Base-by-base conservation (phyloP, 805 yeast genomes). In the Yamadazyma philogaea region DNA sequence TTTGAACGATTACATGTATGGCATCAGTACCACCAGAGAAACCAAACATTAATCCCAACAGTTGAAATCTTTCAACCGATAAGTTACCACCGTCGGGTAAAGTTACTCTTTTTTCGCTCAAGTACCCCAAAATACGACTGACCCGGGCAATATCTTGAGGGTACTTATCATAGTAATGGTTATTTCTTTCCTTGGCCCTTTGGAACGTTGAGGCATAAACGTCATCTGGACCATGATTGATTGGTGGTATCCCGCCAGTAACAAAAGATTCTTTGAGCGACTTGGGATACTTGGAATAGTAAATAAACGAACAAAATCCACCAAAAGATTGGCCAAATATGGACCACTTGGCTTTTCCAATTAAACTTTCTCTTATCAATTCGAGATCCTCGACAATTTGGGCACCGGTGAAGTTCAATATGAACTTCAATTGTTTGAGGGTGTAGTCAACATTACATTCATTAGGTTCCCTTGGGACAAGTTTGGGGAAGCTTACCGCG, bases 201-300 rank as follows among this genome's bases (percentile, higher is more conserved):
- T 61, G 49, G 45, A 70, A 76, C 3, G 82, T 75, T 2, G 74
- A 74, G 8, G 44, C 41, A 48, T 78, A 77, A 7, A 79, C 81
- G 30, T 72, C 72, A 37, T 72, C 77, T 4, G 77, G 68, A 1
- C 63, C 50, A 24, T 50, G 53, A 5, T 62, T 64, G 14, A 79
- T 54, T 1, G 84, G 83, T 2, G 84, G 83, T 11, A 79, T 64
- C 5, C 84, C 84, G 1, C 82, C 84, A 0, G 84, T 72, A 18
- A 78, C 55, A 14, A 79, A 51, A 1, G 74, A 74, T 38, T 67
- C 70, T 32, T 61, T 62, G 20, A 79, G 45, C 2, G 74, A 60
- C 1, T 55, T 54, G 1, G 78, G 71, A 47, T 58, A 71, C 42
- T 62, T 61, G 3, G 81, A 75, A 15, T 75, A 54, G 51, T 78